A percentile compares a stretch with the other conserved stretches of the same genome.
These are phyloP conservation scores for Thymus quinquecostatus DNA, from an alignment of 257 asterid genomes.

Conservation along the genomic window DNA sequence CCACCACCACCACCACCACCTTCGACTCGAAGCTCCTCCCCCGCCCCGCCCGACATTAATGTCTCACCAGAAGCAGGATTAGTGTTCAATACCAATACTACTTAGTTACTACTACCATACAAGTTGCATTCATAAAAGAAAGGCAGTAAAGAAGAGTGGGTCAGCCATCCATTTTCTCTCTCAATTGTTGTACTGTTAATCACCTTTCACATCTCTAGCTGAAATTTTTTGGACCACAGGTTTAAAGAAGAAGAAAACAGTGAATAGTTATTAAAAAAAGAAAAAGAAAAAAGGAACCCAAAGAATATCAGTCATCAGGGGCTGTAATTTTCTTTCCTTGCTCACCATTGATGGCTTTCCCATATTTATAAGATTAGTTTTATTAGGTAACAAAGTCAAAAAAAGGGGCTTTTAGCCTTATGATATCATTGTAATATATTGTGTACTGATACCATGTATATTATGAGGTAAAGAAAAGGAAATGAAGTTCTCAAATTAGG, in stretches of 20 bases:
- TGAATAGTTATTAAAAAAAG: constrained; percentile 12
- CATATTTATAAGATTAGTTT: constrained; percentile 26
- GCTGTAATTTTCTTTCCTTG: constrained; percentile 46
- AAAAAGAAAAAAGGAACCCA: constrained; percentile 5
- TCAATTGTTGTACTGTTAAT: constrained; percentile 43
- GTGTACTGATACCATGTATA: constrained; percentile 38
- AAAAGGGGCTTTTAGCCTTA: constrained; percentile 32
- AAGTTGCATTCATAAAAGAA: constrained; percentile 51
- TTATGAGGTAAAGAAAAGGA: constrained; percentile 22
- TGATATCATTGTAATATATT: constrained; percentile 40
- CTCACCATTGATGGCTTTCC: constrained; percentile 44
- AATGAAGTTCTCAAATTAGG: constrained; percentile 20
- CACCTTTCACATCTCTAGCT: constrained; percentile 51
- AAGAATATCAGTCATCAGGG: constrained; percentile 32
- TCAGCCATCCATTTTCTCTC: constrained; percentile 49
- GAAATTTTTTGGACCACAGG: constrained; percentile 48
- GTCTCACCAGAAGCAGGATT: constrained; percentile 26
- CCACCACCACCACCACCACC: constrained; percentile 12
- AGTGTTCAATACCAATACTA: constrained; percentile 40
- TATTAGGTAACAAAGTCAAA: constrained; percentile 38
- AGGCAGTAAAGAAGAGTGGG: constrained; percentile 54
- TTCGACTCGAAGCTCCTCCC: constrained; percentile 4
- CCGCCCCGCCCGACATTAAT: background rate
- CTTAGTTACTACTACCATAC: constrained; percentile 43
- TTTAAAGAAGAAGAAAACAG: constrained; percentile 37